Evolutionary conservation across 2,329 filamentous ascomycete genomes (phyloP).

Genomic region (Diplodia mutila): DNA sequence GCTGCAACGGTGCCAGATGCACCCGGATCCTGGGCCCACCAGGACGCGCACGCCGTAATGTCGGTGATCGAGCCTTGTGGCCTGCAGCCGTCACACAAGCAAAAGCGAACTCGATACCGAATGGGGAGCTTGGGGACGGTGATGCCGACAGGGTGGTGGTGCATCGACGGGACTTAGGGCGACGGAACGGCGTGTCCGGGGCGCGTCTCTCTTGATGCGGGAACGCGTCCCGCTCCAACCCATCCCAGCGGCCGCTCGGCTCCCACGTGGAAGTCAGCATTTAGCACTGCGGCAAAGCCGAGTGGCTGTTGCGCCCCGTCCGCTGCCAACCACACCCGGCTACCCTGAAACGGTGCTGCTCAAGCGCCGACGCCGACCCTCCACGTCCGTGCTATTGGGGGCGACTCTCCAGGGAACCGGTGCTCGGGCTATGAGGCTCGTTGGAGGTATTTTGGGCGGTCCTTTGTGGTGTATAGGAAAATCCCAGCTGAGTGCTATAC

Average conservation of each 20-base stretch:
- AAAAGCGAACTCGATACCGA: neutral
- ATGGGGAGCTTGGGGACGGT: neutral
- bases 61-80: neutral
- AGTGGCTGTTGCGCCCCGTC: conserved; percentile 6
- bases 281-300: conserved; percentile 25
- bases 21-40: neutral
- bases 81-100: neutral
- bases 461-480: neutral
- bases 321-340: neutral
- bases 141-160: neutral
- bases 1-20: conserved; percentile 14
- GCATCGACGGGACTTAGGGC: neutral
- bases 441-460: conserved; percentile 24
- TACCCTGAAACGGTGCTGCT: conserved; percentile 9
- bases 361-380: neutral
- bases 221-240: neutral
- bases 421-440: conserved; percentile 23
- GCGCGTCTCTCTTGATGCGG: conserved; percentile 14
- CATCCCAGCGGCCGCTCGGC: conserved; percentile 5
- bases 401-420: conserved; percentile 10
- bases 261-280: conserved; percentile 24
- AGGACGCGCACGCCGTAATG: neutral
- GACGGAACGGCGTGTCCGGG: conserved; percentile 21
- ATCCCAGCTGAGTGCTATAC: neutral
- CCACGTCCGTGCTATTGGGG: conserved; percentile 22